Base-by-base conservation (phyloP, 495 filamentous ascomycete genomes). In the Neurospora sp. region DNA sequence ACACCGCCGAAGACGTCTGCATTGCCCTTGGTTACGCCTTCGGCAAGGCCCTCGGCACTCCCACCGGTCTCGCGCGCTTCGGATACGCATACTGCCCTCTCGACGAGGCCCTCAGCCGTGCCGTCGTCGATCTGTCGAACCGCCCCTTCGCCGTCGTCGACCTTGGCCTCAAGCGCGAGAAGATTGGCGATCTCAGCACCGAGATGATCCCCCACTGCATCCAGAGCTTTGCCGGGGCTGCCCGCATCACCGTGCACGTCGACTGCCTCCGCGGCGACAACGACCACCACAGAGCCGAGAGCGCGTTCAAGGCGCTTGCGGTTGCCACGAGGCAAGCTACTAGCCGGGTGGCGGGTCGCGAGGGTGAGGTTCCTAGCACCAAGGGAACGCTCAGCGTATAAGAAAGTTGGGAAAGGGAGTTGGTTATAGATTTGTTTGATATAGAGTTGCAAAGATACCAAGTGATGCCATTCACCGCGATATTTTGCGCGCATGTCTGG, bases 131-230 rank as follows among this genome's bases (percentile, higher is more conserved):
- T 80, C 89, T 99, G 11, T 97, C 93, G 39, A 94, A 93, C 80
- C 92, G 96, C 0, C 95, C 96, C 3, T 97, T 87, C 84, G 86
- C 88, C 73, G 92, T 97, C 1, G 88, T 96, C 38, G 86, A 96
- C 71, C 85, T 98, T 5, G 93, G 90, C 5, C 88, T 97, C 74
- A 87, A 85, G 82, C 88, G 95, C 46, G 95, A 98, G 86, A 96
- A 92, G 88, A 92, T 98, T 76, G 96, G 96, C 39, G 92, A 94
- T 76, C 81, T 98, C 77, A 94, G 92, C 86, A 91, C 89, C 69
- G 95, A 99, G 88, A 99, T 98, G 96, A 89, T 99, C 70, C 94
- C 96, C 70, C 96, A 99, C 84, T 95, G 95, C 68, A 80, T 99
- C 81, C 89, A 94, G 83, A 94, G 91, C 82, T 99, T 97, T 83